Conservation (phyloP, 768 basidiomycete species). For the Thelephora aurantiotincta region DNA sequence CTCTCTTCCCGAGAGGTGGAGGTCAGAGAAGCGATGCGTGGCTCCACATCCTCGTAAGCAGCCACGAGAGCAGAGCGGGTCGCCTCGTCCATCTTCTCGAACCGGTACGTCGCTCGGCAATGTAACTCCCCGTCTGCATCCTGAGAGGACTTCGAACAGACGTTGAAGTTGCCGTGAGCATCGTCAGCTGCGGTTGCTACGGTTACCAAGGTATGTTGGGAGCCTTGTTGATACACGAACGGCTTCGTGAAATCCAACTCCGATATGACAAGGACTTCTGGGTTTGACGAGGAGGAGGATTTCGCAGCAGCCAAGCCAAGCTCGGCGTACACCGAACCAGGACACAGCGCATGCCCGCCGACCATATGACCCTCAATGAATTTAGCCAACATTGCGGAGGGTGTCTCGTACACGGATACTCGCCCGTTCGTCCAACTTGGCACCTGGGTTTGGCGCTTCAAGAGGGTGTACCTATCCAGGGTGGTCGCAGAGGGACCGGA, state of each 20-base stretch:
- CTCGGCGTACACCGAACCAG: constrained; percentile 54
- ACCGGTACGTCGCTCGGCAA: constrained; percentile 26
- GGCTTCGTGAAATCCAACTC: constrained; percentile 37
- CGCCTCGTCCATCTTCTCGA: neutral
- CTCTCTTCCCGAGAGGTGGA: constrained; percentile 8
- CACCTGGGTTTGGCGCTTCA: neutral
- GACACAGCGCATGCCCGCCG: constrained; percentile 31
- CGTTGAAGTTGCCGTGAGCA: constrained; percentile 26
- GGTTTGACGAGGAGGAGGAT: constrained; percentile 18
- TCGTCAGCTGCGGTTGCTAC: constrained; percentile 23
- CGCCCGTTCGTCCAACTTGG: neutral
- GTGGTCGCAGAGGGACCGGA: neutral
- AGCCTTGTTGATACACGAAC: constrained; percentile 28
- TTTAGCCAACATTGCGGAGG: constrained; percentile 26
- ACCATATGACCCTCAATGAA: constrained; percentile 48
- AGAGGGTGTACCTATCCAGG: too few relatives aligned
- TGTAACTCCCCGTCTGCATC: constrained; percentile 16
- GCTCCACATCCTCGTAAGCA: neutral
- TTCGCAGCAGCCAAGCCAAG: constrained; percentile 32
- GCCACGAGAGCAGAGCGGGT: neutral
- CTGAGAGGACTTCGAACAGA: constrained; percentile 25
- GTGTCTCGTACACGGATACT: constrained; percentile 35
- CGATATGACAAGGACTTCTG: constrained; percentile 25
- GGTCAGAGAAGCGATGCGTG: neutral
- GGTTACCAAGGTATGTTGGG: constrained; percentile 22